phyloP scores from a whole-genome alignment of 2,329 filamentous ascomycete genomes.

The Fusarium sp. region DNA sequence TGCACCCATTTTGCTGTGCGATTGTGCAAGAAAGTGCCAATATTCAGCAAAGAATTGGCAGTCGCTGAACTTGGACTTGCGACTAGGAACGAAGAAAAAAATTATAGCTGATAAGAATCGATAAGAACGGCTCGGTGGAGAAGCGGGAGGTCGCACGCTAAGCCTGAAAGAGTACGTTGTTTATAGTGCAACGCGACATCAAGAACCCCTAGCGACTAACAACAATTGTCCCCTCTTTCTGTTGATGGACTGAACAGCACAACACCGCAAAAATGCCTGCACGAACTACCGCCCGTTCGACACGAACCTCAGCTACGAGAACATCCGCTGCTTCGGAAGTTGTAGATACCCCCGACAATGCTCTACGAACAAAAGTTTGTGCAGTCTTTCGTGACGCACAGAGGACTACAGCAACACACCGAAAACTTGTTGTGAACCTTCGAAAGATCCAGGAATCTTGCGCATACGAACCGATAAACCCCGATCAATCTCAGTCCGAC shows the following conservation, averaged over 20 bases:
- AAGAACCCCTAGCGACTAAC: conserved; percentile 16
- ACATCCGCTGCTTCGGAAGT: conserved; percentile 73
- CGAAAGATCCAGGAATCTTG: conserved; percentile 92
- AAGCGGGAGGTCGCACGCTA: conserved; percentile 34
- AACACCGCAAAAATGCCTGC: conserved; percentile 58
- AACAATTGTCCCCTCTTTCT: conserved; percentile 9
- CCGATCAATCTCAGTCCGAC: conserved; percentile 64
- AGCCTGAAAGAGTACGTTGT: conserved; percentile 49
- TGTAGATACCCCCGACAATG: conserved; percentile 76
- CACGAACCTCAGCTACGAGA: conserved; percentile 59
- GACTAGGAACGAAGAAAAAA: conserved; percentile 31
- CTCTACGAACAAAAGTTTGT: conserved; percentile 78
- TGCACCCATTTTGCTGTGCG: conserved; percentile 43
- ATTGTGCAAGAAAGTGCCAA: conserved; percentile 6
- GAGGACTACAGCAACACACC: conserved; percentile 86
- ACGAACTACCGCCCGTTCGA: conserved; percentile 59
- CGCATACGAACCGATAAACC: conserved; percentile 69
- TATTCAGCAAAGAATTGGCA: conserved; percentile 7
- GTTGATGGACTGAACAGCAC: conserved; percentile 11
- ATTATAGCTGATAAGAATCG: conserved; percentile 17
- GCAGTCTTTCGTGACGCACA: conserved; percentile 84
- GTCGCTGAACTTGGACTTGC: conserved; percentile 11
- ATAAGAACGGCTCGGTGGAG: conserved; percentile 1
- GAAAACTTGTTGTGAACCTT: conserved; percentile 87
- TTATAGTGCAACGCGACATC: conserved; percentile 45